phyloP scores from a whole-genome alignment of 1,284 basidiomycete genomes.

The Inonotus hispidus region DNA sequence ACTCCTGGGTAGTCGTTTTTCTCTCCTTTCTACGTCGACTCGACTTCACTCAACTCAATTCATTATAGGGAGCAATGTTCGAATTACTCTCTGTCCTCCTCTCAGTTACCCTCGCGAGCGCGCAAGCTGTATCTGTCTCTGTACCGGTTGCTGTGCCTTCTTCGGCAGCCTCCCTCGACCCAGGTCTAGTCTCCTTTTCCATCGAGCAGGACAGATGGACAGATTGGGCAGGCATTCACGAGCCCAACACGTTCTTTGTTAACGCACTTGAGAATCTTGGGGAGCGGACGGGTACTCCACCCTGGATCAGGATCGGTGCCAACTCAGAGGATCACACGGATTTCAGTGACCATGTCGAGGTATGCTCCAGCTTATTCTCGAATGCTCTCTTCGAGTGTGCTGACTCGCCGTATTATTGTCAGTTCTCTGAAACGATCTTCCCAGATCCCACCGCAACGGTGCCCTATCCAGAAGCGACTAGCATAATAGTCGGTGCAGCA shows the following conservation, averaged over 20 bases:
- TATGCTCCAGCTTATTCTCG: not conserved
- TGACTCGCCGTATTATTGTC: not conserved
- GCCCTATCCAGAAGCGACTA: constrained; percentile 60
- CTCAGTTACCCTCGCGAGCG: not conserved
- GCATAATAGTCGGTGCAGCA: constrained; percentile 51
- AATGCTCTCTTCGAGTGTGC: not conserved
- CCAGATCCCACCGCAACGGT: constrained; percentile 41
- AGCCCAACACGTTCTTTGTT: constrained; percentile 16
- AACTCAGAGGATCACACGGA: constrained; percentile 23
- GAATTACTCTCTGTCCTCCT: not conserved
- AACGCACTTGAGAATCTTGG: constrained; percentile 22
- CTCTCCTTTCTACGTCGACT: not conserved
- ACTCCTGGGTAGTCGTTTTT: not conserved
- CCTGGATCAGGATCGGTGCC: constrained; percentile 23
- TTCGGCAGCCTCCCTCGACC: constrained; percentile 6
- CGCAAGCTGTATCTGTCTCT: constrained; percentile 5
- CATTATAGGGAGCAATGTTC: not conserved
- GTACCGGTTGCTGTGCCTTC: constrained; percentile 8
- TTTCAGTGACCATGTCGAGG: constrained; percentile 17
- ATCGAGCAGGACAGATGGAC: constrained; percentile 19
- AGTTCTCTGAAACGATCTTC: constrained; percentile 42
- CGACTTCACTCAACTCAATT: not conserved
- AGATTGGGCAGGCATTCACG: constrained; percentile 14
- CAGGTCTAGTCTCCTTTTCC: constrained; percentile 13
- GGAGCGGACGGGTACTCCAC: constrained; percentile 18